Evolutionary conservation across 768 basidiomycete genomes (phyloP).

Genomic region (Coprinellus aureogranulatus): DNA sequence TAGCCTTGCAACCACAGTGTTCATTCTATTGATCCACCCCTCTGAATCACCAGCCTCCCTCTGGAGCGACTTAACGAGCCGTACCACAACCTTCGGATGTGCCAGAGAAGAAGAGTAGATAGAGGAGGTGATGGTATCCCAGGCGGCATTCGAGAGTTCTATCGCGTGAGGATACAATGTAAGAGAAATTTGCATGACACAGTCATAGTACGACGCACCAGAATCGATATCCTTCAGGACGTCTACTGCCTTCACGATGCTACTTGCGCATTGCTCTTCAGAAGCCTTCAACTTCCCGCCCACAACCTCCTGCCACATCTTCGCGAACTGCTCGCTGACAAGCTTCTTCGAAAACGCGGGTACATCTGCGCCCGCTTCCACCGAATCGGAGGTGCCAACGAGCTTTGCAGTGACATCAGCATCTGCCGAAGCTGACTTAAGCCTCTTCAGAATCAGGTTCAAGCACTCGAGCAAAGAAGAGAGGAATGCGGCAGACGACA

Average conservation of each 20-base stretch:
- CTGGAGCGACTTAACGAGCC: slow-evolving; percentile 35
- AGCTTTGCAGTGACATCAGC: not conserved
- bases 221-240: slow-evolving; percentile 30
- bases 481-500: slow-evolving; percentile 63
- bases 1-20: slow-evolving; percentile 31
- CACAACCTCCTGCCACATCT: slow-evolving; percentile 49
- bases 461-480: slow-evolving; percentile 69
- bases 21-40: slow-evolving; percentile 30
- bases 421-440: not conserved
- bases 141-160: slow-evolving; percentile 52
- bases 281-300: slow-evolving; percentile 46
- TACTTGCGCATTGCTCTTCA: slow-evolving; percentile 38
- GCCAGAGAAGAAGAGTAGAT: slow-evolving; percentile 24
- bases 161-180: too few relatives aligned
- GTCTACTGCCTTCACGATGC: slow-evolving; percentile 42
- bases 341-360: slow-evolving; percentile 23
- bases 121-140: slow-evolving; percentile 37
- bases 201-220: slow-evolving; percentile 11
- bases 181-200: too few relatives aligned
- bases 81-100: slow-evolving; percentile 37
- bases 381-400: too few relatives aligned
- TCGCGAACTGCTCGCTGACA: slow-evolving; percentile 43
- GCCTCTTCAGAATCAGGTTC: slow-evolving; percentile 25
- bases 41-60: slow-evolving; percentile 23
- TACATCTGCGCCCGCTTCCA: not conserved